Conservation (phyloP, 768 basidiomycete species). For the Sarcodon sp. region DNA sequence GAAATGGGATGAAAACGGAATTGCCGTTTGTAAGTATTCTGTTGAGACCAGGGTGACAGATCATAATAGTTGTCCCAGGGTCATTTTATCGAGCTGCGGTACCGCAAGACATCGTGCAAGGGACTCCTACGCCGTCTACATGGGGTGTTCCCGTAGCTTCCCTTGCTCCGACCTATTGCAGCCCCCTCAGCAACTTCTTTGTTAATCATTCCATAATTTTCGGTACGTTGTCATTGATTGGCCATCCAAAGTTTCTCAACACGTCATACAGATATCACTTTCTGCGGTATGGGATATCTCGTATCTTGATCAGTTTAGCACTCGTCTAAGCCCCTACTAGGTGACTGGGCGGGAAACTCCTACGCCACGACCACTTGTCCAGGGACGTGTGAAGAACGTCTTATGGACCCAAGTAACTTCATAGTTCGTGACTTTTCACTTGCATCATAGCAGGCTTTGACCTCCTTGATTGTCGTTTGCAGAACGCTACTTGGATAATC, state of each 20-base stretch:
- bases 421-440: constrained; percentile 30
- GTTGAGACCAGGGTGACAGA: not conserved
- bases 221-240: constrained; percentile 28
- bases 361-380: constrained; percentile 66
- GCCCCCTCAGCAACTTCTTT: constrained; percentile 42
- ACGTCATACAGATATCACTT: constrained; percentile 52
- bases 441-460: constrained; percentile 1
- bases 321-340: constrained; percentile 19
- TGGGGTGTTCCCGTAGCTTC: constrained; percentile 63
- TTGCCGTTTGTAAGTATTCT: constrained; percentile 55
- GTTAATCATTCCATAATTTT: constrained; percentile 64
- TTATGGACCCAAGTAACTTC: constrained; percentile 63
- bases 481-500: constrained; percentile 79
- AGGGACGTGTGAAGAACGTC: constrained; percentile 49
- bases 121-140: constrained; percentile 47
- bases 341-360: constrained; percentile 79
- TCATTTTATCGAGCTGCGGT: constrained; percentile 74
- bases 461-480: constrained; percentile 1
- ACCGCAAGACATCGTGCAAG: constrained; percentile 49
- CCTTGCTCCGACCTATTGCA: constrained; percentile 39
- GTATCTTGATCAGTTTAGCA: not conserved
- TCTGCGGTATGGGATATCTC: constrained; percentile 43
- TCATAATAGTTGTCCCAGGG: constrained; percentile 29
- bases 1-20: constrained; percentile 76
- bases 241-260: constrained; percentile 8